Conservation (phyloP, 192 early-diverging fungal species). For the Linnemannia schmuckeri region DNA sequence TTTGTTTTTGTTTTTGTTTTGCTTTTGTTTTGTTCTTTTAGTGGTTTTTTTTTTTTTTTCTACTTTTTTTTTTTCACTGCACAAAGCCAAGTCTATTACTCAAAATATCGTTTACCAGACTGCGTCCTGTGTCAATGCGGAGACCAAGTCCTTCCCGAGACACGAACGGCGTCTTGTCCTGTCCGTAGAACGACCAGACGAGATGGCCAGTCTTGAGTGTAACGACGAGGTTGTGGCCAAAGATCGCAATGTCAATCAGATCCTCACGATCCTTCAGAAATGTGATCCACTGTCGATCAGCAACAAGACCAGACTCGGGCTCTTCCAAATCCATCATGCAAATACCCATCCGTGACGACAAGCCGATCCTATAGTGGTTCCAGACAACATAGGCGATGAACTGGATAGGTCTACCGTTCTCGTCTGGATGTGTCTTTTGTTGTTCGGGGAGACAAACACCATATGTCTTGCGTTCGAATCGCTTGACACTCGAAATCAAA, state of each 20-base stretch:
- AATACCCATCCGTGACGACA: conserved; percentile 21
- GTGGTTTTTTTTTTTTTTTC: too few species aligned
- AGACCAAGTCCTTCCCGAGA: not conserved
- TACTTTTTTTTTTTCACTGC: too few species aligned
- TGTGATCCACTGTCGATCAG: conserved; percentile 26
- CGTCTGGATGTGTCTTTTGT: not conserved
- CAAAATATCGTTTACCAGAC: not conserved
- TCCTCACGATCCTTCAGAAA: conserved; percentile 18
- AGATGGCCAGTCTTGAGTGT: conserved; percentile 23
- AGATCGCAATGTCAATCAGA: conserved; percentile 34
- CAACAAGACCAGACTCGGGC: not conserved
- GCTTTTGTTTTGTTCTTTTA: too few species aligned
- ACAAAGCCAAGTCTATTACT: too few species aligned
- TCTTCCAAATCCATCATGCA: conserved; percentile 35
- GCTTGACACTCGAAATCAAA: conserved; percentile 10
- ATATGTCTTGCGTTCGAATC: conserved; percentile 27
- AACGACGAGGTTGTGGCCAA: conserved; percentile 31
- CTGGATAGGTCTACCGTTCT: not conserved
- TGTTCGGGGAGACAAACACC: conserved; percentile 23
- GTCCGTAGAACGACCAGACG: conserved; percentile 39
- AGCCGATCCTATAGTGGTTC: conserved; percentile 37
- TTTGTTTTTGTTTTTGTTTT: too few species aligned
- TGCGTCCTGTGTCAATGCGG: not conserved
- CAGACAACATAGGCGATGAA: conserved; percentile 46
- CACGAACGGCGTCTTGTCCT: not conserved